A percentile compares a stretch with the other conserved stretches of the same genome.
phyloP scores from a whole-genome alignment of 148 eudicot genomes.

The Polygonum maritimum region DNA sequence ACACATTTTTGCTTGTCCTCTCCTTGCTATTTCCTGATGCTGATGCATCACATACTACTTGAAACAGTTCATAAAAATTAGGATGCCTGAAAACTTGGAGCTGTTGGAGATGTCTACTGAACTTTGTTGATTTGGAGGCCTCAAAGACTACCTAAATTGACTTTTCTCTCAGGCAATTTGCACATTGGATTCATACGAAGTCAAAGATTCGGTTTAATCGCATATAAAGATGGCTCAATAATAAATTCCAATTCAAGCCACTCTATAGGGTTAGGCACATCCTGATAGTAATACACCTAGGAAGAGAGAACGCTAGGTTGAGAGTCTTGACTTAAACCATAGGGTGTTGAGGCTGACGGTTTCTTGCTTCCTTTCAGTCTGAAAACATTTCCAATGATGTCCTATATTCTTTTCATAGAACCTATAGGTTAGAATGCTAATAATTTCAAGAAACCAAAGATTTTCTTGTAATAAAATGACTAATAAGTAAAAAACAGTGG shows the following conservation, averaged over 20 bases:
- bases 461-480: too few species aligned
- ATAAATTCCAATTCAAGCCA: neutral
- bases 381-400: too few species aligned
- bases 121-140: neutral
- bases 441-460: too few species aligned
- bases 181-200: neutral
- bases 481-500: too few species aligned
- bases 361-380: too few species aligned
- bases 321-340: neutral
- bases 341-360: neutral
- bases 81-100: neutral
- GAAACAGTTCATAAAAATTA: neutral
- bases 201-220: neutral
- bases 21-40: neutral
- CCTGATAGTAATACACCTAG: neutral
- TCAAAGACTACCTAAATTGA: neutral
- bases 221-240: neutral
- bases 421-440: too few species aligned
- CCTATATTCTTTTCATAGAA: too few species aligned
- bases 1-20: slow-evolving; percentile 7
- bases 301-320: neutral
- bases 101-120: neutral
- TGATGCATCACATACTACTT: neutral
- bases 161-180: neutral
- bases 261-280: neutral